Evolutionary conservation across 1,139 yeast genomes (phyloP).

Genomic region (Kluyveromyces sp.): DNA sequence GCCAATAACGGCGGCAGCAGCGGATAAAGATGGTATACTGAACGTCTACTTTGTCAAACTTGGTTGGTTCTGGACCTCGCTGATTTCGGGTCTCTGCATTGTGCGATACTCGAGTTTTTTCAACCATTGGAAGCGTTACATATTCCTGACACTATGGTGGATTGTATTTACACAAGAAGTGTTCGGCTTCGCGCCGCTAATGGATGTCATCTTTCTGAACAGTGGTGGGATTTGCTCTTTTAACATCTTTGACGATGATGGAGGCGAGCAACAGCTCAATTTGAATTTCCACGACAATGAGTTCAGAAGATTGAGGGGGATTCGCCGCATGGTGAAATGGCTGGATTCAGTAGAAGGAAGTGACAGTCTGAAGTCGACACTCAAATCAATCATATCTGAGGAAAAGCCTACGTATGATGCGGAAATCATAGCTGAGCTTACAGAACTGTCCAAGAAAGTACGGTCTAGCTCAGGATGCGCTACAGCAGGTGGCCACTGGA

Average conservation of each 20-base stretch:
- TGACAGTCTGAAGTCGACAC: constrained; percentile 5
- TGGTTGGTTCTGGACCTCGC: constrained; percentile 92
- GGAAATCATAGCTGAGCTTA: background rate
- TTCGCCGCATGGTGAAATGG: constrained; percentile 15
- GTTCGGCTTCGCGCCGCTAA: constrained; percentile 46
- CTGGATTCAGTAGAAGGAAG: constrained; percentile 11
- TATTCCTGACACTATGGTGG: constrained; percentile 28
- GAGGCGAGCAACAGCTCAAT: constrained; percentile 15
- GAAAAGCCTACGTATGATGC: background rate
- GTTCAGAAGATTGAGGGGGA: constrained; percentile 16
- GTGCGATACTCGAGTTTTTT: constrained; percentile 11
- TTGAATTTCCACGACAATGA: constrained; percentile 22
- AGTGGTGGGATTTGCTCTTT: constrained; percentile 75
- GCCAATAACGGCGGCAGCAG: constrained; percentile 11
- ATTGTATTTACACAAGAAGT: constrained; percentile 27
- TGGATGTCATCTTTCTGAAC: constrained; percentile 72
- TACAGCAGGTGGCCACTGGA: constrained; percentile 61
- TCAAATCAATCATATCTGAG: background rate
- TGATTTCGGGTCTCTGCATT: constrained; percentile 33
- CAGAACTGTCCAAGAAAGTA: constrained; percentile 1
- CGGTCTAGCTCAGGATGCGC: constrained; percentile 4
- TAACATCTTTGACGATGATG: constrained; percentile 19
- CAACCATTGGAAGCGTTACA: constrained; percentile 16
- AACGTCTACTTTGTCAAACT: constrained; percentile 72
- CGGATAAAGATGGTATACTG: constrained; percentile 37